These are phyloP conservation scores for Cinnamomum chago DNA, from an alignment of 164 flowering plant genomes.

Conservation along the genomic window DNA sequence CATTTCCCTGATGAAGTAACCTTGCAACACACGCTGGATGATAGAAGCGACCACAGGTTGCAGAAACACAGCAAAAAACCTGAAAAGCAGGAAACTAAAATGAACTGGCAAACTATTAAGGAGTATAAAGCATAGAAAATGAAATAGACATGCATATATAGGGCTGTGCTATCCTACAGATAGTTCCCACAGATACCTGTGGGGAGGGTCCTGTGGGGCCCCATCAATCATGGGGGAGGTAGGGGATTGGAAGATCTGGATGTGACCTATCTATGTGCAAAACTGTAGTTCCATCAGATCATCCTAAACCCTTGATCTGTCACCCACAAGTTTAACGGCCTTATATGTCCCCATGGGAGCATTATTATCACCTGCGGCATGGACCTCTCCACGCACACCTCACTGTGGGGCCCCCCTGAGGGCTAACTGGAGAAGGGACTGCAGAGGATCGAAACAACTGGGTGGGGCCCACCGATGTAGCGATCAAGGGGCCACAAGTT, in stretches of 20 bases:
- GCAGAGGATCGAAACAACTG: too few species aligned
- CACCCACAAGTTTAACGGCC: too few species aligned
- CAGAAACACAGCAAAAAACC: conserved; percentile 71
- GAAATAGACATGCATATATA: neutral
- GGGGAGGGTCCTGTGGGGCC: too few species aligned
- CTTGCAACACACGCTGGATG: conserved; percentile 74
- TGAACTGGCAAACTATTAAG: neutral
- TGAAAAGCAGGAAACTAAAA: conserved; percentile 12
- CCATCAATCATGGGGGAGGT: neutral
- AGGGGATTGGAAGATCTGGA: neutral
- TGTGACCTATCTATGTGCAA: neutral
- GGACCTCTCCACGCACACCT: too few species aligned
- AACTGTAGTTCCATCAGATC: neutral
- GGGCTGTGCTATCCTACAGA: neutral
- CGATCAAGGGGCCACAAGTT: too few species aligned
- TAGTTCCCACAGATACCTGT: too few species aligned
- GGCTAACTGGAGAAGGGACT: too few species aligned
- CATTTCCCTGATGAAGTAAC: conserved; percentile 36
- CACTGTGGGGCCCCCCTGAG: too few species aligned
- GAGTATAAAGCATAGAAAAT: neutral
- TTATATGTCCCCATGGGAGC: too few species aligned
- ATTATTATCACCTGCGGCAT: too few species aligned
- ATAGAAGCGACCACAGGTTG: conserved; percentile 77
- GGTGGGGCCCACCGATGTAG: too few species aligned
- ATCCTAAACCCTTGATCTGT: too few species aligned